Percentiles rank a stretch among this genome's conserved stretches.
phyloP scores from a whole-genome alignment of 768 basidiomycete genomes.

The Dioszegia hungarica region DNA sequence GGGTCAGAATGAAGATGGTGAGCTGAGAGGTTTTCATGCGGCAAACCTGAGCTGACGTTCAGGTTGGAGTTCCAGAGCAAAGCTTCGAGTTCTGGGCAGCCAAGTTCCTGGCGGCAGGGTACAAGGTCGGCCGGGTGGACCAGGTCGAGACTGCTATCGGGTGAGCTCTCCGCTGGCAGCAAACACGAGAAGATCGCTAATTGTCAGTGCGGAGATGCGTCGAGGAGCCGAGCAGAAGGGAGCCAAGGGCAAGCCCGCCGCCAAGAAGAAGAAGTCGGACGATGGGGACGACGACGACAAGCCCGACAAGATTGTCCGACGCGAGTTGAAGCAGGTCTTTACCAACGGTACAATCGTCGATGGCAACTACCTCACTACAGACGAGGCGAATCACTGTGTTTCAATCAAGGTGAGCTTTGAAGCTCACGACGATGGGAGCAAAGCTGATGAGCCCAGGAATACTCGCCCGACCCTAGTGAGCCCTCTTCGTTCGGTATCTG shows the following conservation, averaged over 20 bases:
- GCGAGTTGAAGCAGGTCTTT: constrained; percentile 90
- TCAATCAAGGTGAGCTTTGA: constrained; percentile 60
- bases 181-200: background rate
- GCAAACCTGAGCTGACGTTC: background rate
- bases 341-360: constrained; percentile 96
- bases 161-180: constrained; percentile 14
- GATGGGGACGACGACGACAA: constrained; percentile 25
- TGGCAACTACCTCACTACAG: constrained; percentile 76
- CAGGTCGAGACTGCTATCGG: constrained; percentile 96
- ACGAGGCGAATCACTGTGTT: constrained; percentile 92
- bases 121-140: constrained; percentile 77
- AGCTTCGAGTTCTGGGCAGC: constrained; percentile 68
- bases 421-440: background rate
- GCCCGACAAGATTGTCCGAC: constrained; percentile 69
- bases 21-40: constrained; percentile 12
- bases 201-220: constrained; percentile 3
- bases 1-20: constrained; percentile 99
- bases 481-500: constrained; percentile 73
- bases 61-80: constrained; percentile 94
- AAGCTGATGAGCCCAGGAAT: constrained; percentile 14
- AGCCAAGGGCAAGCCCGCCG: constrained; percentile 66
- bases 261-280: constrained; percentile 63
- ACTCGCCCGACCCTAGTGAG: constrained; percentile 7
- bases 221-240: constrained; percentile 39
- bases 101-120: constrained; percentile 49